A percentile compares a stretch with the other conserved stretches of the same genome.
phyloP scores from a whole-genome alignment of 805 yeast genomes.

The Lipomyces lipofer region DNA sequence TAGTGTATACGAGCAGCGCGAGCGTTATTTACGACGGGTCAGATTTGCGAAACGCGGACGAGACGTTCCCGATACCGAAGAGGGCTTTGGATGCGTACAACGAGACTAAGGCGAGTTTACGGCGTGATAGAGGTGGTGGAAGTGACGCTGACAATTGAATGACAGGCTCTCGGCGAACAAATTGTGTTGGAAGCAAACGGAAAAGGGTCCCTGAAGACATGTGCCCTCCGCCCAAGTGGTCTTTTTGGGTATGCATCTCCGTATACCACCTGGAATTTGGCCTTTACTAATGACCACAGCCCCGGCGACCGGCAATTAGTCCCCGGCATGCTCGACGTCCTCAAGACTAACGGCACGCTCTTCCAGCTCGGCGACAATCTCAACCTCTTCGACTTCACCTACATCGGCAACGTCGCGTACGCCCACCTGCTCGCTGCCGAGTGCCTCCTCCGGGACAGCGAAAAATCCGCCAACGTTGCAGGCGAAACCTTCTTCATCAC shows the following conservation, averaged over 20 bases:
- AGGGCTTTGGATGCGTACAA: slow-evolving; percentile 96
- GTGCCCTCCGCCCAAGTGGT: slow-evolving; percentile 94
- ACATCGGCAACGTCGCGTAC: slow-evolving; percentile 97
- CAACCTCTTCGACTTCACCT: slow-evolving; percentile 94
- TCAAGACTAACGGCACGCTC: slow-evolving; percentile 80
- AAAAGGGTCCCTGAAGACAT: slow-evolving; percentile 59
- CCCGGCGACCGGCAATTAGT: slow-evolving; percentile 98
- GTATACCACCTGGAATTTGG: not conserved
- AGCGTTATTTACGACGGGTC: slow-evolving; percentile 97
- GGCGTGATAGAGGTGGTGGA: not conserved
- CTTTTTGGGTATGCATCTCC: slow-evolving; percentile 65
- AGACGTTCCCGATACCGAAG: slow-evolving; percentile 87
- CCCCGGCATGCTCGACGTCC: slow-evolving; percentile 85
- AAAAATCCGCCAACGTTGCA: slow-evolving; percentile 50
- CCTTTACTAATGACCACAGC: not conserved
- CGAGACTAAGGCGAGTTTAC: slow-evolving; percentile 76
- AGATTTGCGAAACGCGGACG: slow-evolving; percentile 89
- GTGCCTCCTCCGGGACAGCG: slow-evolving; percentile 50
- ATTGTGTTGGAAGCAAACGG: slow-evolving; percentile 75
- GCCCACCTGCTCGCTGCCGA: slow-evolving; percentile 92
- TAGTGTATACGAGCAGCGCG: slow-evolving; percentile 95
- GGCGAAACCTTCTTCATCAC: slow-evolving; percentile 91
- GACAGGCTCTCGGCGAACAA: slow-evolving; percentile 75
- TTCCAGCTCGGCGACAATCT: slow-evolving; percentile 94
- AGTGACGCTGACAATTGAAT: no score